These are phyloP conservation scores for Cladosporium phlei DNA, from an alignment of 2,329 filamentous ascomycete genomes.

Conservation along the genomic window DNA sequence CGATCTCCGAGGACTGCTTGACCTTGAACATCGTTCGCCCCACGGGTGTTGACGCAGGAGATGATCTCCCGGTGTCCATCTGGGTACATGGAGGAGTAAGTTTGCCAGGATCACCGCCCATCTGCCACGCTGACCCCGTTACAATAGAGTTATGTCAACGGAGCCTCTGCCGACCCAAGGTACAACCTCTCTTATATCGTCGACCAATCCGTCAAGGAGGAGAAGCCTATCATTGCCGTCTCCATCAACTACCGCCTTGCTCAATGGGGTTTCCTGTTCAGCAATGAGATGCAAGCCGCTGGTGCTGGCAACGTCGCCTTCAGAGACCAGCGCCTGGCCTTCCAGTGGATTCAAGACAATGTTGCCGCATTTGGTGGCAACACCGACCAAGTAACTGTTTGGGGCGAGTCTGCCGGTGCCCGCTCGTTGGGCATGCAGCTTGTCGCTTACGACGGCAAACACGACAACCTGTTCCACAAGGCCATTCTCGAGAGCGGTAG, in stretches of 20 bases:
- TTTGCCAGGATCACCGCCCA: not conserved
- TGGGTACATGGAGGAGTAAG: conserved; percentile 58
- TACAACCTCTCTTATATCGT: conserved; percentile 56
- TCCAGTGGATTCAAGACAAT: conserved; percentile 40
- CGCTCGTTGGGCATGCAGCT: conserved; percentile 43
- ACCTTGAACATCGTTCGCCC: conserved; percentile 56
- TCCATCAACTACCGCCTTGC: conserved; percentile 58
- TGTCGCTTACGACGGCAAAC: conserved; percentile 36
- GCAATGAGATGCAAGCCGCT: conserved; percentile 5
- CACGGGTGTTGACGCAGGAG: conserved; percentile 23
- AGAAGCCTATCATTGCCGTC: conserved; percentile 49
- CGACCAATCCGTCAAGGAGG: conserved; percentile 53
- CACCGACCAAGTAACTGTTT: conserved; percentile 69
- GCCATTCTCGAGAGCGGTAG: conserved; percentile 39
- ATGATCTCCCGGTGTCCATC: conserved; percentile 51
- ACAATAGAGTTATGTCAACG: conserved; percentile 2
- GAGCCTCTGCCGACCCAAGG: conserved; percentile 41
- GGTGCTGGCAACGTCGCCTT: conserved; percentile 28
- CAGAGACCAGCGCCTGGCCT: conserved; percentile 8
- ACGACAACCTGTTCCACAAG: conserved; percentile 39
- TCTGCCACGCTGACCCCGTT: not conserved
- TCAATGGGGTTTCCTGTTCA: conserved; percentile 11
- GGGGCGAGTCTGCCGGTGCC: conserved; percentile 60
- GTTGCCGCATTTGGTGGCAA: conserved; percentile 60
- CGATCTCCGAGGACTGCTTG: conserved; percentile 50